Conservation (phyloP, 2,329 filamentous ascomycete species). For the Epicoccum nigrum region DNA sequence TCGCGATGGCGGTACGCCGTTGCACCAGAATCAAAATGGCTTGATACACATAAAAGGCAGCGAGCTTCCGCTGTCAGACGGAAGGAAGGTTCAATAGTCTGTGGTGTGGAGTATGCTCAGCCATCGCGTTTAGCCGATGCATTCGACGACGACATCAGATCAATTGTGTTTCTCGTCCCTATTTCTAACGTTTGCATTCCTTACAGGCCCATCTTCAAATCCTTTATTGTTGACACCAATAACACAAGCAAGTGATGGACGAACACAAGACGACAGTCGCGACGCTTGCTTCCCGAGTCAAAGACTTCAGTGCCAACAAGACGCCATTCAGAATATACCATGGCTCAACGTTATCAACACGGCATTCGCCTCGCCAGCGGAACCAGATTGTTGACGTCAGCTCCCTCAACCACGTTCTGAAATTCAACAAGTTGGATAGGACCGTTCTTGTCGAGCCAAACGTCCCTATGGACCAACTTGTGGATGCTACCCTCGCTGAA, state of each 20-base stretch:
- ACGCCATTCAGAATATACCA: conserved; percentile 63
- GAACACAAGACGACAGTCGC: conserved; percentile 34
- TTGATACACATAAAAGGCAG: neutral
- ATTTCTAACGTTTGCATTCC: neutral
- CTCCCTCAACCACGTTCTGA: conserved; percentile 54
- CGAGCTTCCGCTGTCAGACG: conserved; percentile 2
- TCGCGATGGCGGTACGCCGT: neutral
- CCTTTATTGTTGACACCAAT: neutral
- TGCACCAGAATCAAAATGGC: neutral
- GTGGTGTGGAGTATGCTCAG: conserved; percentile 32
- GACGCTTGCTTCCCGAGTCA: conserved; percentile 44
- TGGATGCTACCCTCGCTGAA: conserved; percentile 61
- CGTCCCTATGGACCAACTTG: conserved; percentile 69
- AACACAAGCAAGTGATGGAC: conserved; percentile 28
- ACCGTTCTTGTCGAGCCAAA: conserved; percentile 69
- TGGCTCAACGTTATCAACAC: conserved; percentile 62
- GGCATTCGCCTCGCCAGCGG: conserved; percentile 50
- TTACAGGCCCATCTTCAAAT: neutral
- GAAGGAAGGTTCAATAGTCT: conserved; percentile 22
- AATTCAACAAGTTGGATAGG: conserved; percentile 50
- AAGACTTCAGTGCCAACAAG: conserved; percentile 52
- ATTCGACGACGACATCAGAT: conserved; percentile 10
- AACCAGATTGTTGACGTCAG: conserved; percentile 57
- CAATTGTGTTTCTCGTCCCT: conserved; percentile 12
- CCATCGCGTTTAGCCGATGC: conserved; percentile 28